These are phyloP conservation scores for Suhomyces sp. DNA, from an alignment of 805 yeast species.

Conservation along the genomic window DNA sequence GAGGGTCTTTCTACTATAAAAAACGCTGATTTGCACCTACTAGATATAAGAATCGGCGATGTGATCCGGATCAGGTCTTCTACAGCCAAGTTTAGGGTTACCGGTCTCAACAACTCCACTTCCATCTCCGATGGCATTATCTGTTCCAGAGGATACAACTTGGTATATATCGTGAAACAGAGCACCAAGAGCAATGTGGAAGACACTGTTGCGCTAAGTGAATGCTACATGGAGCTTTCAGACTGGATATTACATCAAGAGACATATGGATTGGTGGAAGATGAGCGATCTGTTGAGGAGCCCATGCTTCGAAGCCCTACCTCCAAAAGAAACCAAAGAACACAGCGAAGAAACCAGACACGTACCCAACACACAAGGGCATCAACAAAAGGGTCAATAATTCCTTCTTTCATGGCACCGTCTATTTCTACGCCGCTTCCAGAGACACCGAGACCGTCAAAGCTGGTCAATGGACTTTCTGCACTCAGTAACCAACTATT, in stretches of 20 bases:
- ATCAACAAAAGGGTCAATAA: background rate
- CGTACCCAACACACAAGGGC: background rate
- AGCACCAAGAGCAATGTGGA: slow-evolving; percentile 13
- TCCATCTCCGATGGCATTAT: slow-evolving; percentile 29
- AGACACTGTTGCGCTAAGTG: slow-evolving; percentile 23
- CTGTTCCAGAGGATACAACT: slow-evolving; percentile 63
- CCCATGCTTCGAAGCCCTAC: background rate
- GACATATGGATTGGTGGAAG: slow-evolving; percentile 19
- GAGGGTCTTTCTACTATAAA: slow-evolving; percentile 36
- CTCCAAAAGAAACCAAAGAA: background rate
- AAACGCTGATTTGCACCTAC: slow-evolving; percentile 37
- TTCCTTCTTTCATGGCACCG: background rate
- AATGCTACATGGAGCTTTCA: slow-evolving; percentile 36
- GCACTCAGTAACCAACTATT: slow-evolving; percentile 9
- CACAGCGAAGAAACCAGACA: slow-evolving; percentile 1
- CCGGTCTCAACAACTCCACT: slow-evolving; percentile 35
- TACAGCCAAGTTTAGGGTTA: slow-evolving; percentile 36
- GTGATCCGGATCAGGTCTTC: slow-evolving; percentile 34
- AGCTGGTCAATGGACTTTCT: background rate
- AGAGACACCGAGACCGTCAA: background rate
- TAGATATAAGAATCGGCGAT: slow-evolving; percentile 61
- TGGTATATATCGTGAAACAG: slow-evolving; percentile 35
- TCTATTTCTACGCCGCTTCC: background rate
- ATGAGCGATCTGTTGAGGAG: slow-evolving; percentile 15
- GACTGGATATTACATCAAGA: slow-evolving; percentile 41